Evolutionary conservation across 2,329 filamentous ascomycete genomes (phyloP).

Genomic region (Macrophomina tecta): DNA sequence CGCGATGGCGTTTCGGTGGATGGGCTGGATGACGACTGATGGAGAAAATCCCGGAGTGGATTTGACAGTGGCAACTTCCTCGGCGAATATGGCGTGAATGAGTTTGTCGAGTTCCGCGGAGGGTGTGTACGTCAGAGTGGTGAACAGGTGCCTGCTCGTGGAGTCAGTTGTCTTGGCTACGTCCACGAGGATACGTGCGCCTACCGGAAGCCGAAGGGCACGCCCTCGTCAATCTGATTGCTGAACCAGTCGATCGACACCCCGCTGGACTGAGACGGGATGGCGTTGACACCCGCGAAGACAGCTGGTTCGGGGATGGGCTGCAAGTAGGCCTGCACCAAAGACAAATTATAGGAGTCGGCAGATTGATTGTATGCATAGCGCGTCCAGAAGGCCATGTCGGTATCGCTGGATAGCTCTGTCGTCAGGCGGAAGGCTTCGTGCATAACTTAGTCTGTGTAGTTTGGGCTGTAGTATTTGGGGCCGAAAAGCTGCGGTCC

Average conservation of each 20-base stretch:
- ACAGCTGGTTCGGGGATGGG: background rate
- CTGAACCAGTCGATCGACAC: background rate
- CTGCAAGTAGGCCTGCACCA: slow-evolving; percentile 22
- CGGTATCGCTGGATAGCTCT: slow-evolving; percentile 33
- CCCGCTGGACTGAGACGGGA: background rate
- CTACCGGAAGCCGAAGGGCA: slow-evolving; percentile 12
- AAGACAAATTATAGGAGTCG: slow-evolving; percentile 34
- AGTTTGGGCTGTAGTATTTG: slow-evolving; percentile 35
- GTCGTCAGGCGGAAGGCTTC: slow-evolving; percentile 32
- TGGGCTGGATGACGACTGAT: slow-evolving; percentile 30
- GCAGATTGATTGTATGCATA: slow-evolving; percentile 35
- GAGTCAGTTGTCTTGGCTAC: no score
- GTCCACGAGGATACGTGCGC: background rate
- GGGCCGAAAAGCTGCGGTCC: slow-evolving; percentile 44
- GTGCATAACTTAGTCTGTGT: slow-evolving; percentile 32
- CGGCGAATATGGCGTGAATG: slow-evolving; percentile 45
- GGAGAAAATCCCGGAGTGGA: slow-evolving; percentile 29
- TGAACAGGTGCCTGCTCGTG: slow-evolving; percentile 34
- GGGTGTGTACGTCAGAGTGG: slow-evolving; percentile 42
- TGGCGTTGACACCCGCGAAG: background rate
- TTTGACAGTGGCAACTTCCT: slow-evolving; percentile 44
- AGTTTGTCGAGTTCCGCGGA: slow-evolving; percentile 39
- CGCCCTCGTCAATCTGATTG: background rate
- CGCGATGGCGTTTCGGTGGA: slow-evolving; percentile 27
- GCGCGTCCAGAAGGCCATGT: slow-evolving; percentile 32